Base-by-base conservation (phyloP, 202 grass and related monocot species). In the Setaria italica region DNA sequence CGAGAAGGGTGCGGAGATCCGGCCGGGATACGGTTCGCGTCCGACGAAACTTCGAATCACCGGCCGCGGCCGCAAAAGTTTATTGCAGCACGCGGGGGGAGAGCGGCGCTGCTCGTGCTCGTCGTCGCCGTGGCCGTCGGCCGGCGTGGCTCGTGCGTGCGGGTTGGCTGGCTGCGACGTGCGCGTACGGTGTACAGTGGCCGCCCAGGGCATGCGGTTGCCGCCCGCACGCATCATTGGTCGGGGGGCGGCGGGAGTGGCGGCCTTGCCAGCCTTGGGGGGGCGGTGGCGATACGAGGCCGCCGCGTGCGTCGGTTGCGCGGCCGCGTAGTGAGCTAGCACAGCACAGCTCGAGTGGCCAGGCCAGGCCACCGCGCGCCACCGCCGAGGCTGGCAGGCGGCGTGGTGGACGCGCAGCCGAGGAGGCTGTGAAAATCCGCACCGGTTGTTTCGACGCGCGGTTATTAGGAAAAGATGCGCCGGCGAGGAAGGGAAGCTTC, bases 11-110 rank as follows among this genome's bases (percentile, higher is more conserved):
- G 77, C 70, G 9, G 50, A 64, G 80, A 87, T 84, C 85, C 62
- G 6, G 6, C 9, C 25, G 53, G 47, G 84, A 90, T 80, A 41
- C 63, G 70, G 70, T 64, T 80, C 89, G 62, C 55, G 84, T 83
- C 6, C 11, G 15, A 66, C 58, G 80, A 87, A 90, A 43, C 84
- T 90, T 90, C 67, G 68, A 65, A 79, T 79, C 84, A 75, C 84
- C 41, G 67, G 33, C 74, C 37, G 9, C 19, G 4, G 6, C 25
- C 62, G 43, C 20, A n/a, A 17, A 85, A 7, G 48, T 76, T 48
- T 85, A 88, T 71, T 83, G 56, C 72, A 17, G 6, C 78, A 78
- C 42, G 71, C 63, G 69, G 13, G 15, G 19, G 51, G 32, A 7
- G 30, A 15, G 9, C 34, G 49, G 32, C 2, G 14, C 32, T 7